These are phyloP conservation scores for Malus hybrid DNA, from an alignment of 331 rosid species.

Conservation along the genomic window DNA sequence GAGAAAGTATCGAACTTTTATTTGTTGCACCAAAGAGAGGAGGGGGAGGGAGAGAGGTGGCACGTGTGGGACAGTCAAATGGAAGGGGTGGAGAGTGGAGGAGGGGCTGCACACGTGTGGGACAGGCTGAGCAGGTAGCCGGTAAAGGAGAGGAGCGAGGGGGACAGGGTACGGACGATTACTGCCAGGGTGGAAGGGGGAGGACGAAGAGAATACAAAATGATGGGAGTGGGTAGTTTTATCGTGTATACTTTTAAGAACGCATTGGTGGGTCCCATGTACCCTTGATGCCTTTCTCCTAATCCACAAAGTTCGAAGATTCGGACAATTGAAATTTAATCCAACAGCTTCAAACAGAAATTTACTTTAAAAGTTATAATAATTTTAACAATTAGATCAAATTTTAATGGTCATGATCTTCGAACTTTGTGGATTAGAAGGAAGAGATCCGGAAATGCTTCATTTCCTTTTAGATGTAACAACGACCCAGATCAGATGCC, in stretches of 20 bases:
- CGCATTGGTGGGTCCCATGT: constrained; percentile 24
- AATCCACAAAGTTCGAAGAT: too few species aligned
- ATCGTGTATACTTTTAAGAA: constrained; percentile 54
- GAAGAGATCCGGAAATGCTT: too few species aligned
- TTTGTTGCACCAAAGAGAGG: constrained; percentile 86
- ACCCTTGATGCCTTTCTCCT: neutral
- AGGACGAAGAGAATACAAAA: constrained; percentile 25
- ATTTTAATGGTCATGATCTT: too few species aligned
- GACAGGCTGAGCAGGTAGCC: constrained; percentile 45
- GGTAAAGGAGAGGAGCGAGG: constrained; percentile 18
- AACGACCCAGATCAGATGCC: constrained; percentile 12
- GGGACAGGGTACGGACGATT: constrained; percentile 78
- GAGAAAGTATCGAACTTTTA: constrained; percentile 45
- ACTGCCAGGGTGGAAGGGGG: constrained; percentile 50
- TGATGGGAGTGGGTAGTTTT: constrained; percentile 56
- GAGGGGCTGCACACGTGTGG: constrained; percentile 7
- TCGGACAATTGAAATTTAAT: too few species aligned
- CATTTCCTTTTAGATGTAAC: neutral
- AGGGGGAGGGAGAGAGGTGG: constrained; percentile 16
- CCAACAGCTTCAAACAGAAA: fast-evolving
- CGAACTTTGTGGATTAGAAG: too few species aligned
- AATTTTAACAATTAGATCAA: fast-evolving
- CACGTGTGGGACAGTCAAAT: constrained; percentile 35
- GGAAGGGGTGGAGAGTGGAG: neutral
- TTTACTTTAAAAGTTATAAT: too few species aligned